Evolutionary conservation across 768 basidiomycete genomes (phyloP), one percentile per base, ranked within the genome.

Genomic region (Pulveroboletus ravenelii): DNA sequence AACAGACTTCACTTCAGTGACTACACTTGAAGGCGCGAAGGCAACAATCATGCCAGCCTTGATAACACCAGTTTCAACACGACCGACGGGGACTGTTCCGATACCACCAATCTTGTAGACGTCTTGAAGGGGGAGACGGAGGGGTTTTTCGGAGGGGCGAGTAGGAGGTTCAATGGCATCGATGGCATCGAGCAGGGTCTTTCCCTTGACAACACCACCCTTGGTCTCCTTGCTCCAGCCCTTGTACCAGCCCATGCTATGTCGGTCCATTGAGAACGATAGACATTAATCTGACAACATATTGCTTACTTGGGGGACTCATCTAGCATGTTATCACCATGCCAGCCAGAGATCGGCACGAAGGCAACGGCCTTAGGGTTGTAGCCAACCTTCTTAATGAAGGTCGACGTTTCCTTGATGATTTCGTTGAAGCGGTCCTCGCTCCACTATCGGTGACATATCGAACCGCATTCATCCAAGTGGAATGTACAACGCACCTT

Each of bases 21-120:
- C 97, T 67, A 99, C 95, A 78, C 93, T 93, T 56, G 93, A 72
- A 55, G 95, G 95, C 60, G 95, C 95, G 71, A 98, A 99, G 70
- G 77, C 84, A 72, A 96, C 96, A 64, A 99, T 79, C 95, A 98
- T 99, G 73, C 95, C 95, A 65, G 94, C 91, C 82, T 96, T 96
- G 84, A 99, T 97, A 74, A 92, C 70, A 87, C 96, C 96, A 69
- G 96, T 99, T 82, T 99, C 96, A 64, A 99, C 96, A 90, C 96
- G 96, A 72, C 96, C 96, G 77, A 99, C 96, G 72, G 96, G 96
- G 68, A 99, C 96, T 65, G 96, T 99, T 62, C 96, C 96, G 62
- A 99, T 99, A 92, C 96, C 96, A 78, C 96, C 96, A 66, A 99
- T 99, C 84, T 99, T 99, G 92, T 99, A 98, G 69, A 99, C 96